Evolutionary conservation across 208 protist genomes (phyloP).

Genomic region (Kentomonas sorsogonicus): DNA sequence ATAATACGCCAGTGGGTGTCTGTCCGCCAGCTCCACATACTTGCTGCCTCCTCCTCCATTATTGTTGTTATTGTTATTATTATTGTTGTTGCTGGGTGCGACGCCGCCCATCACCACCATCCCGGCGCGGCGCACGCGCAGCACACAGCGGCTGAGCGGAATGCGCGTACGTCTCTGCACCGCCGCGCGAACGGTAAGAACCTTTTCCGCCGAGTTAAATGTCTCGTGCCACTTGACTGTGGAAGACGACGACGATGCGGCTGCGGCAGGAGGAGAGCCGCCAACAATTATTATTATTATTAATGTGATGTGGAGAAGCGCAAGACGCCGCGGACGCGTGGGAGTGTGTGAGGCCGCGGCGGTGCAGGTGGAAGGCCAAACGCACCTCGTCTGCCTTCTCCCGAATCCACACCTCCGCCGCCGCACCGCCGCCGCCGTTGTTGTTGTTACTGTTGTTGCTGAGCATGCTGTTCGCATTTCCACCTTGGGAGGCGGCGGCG

Average conservation of each 20-base stretch:
- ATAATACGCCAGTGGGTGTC: slow-evolving; percentile 73
- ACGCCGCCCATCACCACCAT: too few species aligned
- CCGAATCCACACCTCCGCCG: slow-evolving; percentile 57
- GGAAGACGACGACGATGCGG: too few species aligned
- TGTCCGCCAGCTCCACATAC: slow-evolving; percentile 43
- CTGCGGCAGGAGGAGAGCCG: too few species aligned
- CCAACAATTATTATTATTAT: not conserved
- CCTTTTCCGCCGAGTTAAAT: slow-evolving; percentile 76
- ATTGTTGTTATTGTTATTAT: too few species aligned
- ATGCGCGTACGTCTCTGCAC: slow-evolving; percentile 82
- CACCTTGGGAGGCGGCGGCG: too few species aligned
- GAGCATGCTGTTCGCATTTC: not conserved
- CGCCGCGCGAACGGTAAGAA: slow-evolving; percentile 63
- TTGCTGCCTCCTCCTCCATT: not conserved
- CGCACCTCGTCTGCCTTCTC: slow-evolving; percentile 56
- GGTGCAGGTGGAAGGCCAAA: slow-evolving; percentile 32
- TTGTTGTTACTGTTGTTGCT: slow-evolving; percentile 1
- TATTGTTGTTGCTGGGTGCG: not conserved
- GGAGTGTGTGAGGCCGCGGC: too few species aligned
- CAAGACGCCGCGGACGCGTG: too few species aligned
- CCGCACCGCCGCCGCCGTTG: not conserved
- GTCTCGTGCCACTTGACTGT: slow-evolving; percentile 19
- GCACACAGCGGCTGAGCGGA: slow-evolving; percentile 69
- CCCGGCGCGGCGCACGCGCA: slow-evolving; percentile 23
- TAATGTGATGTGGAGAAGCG: too few species aligned